phyloP scores from a whole-genome alignment of 2,329 filamentous ascomycete genomes.

The Drechslera avenae region DNA sequence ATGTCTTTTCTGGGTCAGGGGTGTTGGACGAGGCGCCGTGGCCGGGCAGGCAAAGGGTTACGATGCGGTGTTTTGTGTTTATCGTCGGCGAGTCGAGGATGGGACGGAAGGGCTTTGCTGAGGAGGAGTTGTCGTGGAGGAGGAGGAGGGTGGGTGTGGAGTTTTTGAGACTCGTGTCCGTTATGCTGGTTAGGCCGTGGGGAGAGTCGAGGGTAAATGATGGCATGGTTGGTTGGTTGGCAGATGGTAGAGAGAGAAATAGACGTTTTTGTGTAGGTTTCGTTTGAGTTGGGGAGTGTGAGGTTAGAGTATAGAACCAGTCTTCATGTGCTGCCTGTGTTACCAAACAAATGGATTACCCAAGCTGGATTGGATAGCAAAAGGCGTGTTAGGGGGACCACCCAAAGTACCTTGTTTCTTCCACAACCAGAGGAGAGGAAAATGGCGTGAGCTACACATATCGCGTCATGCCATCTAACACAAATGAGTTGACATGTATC shows the following conservation, averaged over 20 bases:
- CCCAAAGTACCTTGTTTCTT: too few species aligned
- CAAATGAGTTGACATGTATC: not conserved
- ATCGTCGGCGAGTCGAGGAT: constrained; percentile 25
- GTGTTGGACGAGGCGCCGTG: constrained; percentile 41
- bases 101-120: constrained; percentile 34
- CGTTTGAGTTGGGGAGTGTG: not conserved
- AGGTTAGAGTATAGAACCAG: not conserved
- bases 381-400: too few species aligned
- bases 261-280: not conserved
- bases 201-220: constrained; percentile 25
- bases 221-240: constrained; percentile 8
- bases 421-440: too few species aligned
- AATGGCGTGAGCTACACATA: not conserved
- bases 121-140: constrained; percentile 41
- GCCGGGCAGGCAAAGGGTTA: constrained; percentile 45
- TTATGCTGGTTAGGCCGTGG: constrained; percentile 32
- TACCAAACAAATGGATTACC: too few species aligned
- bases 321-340: too few species aligned
- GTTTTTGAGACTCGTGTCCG: constrained; percentile 25
- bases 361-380: too few species aligned
- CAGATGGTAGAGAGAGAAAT: not conserved
- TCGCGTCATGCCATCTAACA: not conserved
- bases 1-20: constrained; percentile 26
- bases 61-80: constrained; percentile 21
- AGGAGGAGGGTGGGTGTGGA: constrained; percentile 32